Percentiles rank a stretch among this genome's conserved stretches.
Evolutionary conservation across 441 rosid genomes (phyloP).

Genomic region (Bocquillonia castaneifolia): DNA sequence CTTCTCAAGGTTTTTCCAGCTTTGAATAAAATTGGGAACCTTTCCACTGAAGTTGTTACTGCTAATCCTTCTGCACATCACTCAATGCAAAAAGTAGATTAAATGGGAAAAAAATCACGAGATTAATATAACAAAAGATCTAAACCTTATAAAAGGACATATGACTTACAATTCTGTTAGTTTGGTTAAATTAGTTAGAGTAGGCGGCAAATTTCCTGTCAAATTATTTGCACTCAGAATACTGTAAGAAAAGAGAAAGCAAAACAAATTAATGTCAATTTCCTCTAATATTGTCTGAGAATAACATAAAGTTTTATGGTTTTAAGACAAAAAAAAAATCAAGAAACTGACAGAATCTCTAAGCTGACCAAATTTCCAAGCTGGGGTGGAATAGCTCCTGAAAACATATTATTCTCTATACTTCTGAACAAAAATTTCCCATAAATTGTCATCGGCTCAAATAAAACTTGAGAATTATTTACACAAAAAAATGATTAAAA

Average conservation of each 20-base stretch:
- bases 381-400: slow-evolving; percentile 41
- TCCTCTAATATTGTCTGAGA: background rate
- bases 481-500: background rate
- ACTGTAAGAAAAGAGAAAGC: slow-evolving; percentile 17
- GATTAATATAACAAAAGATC: background rate
- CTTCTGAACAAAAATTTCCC: slow-evolving; percentile 24
- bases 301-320: background rate
- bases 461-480: background rate
- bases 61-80: slow-evolving; percentile 36
- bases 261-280: background rate
- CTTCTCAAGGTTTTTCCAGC: slow-evolving; percentile 30
- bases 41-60: slow-evolving; percentile 37
- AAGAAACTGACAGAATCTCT: slow-evolving; percentile 28
- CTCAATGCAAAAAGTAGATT: background rate
- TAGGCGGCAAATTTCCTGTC: slow-evolving; percentile 22
- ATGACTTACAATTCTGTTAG: slow-evolving; percentile 31
- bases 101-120: background rate
- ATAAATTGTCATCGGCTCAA: background rate
- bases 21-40: slow-evolving; percentile 22
- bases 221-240: slow-evolving; percentile 28
- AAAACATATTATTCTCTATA: slow-evolving; percentile 42
- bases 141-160: background rate
- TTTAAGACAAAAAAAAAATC: background rate
- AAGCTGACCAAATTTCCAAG: slow-evolving; percentile 37
- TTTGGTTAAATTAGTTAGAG: slow-evolving; percentile 24